Percentiles rank a stretch among this genome's conserved stretches.
Conservation (phyloP, 495 filamentous ascomycete genomes). For the Podospora tetraspora region DNA sequence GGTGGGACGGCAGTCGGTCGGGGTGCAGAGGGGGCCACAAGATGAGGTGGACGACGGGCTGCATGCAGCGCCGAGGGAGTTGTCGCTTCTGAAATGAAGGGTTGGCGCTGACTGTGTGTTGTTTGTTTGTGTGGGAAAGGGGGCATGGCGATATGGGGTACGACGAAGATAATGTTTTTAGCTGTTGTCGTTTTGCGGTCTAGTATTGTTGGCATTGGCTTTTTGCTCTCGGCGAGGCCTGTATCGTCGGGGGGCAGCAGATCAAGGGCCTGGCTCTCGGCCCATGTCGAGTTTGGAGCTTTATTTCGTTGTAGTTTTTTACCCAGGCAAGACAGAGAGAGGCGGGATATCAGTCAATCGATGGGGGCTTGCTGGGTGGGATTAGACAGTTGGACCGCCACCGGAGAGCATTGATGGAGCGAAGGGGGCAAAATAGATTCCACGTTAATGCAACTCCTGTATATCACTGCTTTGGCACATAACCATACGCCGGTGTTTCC, state of each 20-base stretch:
- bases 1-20: background rate
- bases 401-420: background rate
- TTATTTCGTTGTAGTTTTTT: background rate
- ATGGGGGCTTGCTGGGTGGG: background rate
- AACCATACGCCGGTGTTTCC: no score
- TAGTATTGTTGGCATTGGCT: constrained; percentile 18
- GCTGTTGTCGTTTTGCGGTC: background rate
- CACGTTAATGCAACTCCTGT: background rate
- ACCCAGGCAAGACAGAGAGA: background rate
- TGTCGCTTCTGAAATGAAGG: constrained; percentile 14
- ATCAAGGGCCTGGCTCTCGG: background rate
- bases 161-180: constrained; percentile 11
- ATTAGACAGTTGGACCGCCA: background rate
- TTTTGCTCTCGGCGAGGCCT: background rate
- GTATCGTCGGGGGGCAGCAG: background rate
- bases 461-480: background rate
- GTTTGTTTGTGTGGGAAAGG: constrained; percentile 1
- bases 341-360: background rate
- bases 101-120: background rate
- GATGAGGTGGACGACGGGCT: background rate
- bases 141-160: constrained; percentile 2
- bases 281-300: background rate
- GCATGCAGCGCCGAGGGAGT: constrained; percentile 14
- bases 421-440: background rate
- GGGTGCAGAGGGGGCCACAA: background rate